Evolutionary conservation across 1,284 basidiomycete species (phyloP), one percentile per base, ranked within the genome.

Genomic region (Ceraceosorus guamensis): DNA sequence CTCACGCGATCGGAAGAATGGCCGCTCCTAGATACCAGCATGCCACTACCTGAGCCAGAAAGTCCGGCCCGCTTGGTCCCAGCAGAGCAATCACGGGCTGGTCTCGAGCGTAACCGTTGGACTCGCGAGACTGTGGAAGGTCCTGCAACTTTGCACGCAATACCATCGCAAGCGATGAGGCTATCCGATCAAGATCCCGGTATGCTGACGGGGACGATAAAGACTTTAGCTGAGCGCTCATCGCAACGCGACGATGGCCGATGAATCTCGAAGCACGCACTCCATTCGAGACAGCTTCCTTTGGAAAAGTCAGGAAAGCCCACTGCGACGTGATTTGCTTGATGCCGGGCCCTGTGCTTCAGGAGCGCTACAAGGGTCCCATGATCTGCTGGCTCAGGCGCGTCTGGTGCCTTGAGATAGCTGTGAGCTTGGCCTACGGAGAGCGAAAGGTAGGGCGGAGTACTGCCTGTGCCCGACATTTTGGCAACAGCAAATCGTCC

Each of bases 1-100:
- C 74, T 73, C 52, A 75, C 71, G 78, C 78, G 7, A 78, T 70
- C 34, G 79, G 73, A 8, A 79, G 70, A 3, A 78, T 77, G 11
- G 77, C 77, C 35, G 66, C 75, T 0, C 78, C 79, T 50, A 78
- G 48, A 7, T 72, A 50, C 70, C 77, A 76, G 44, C 77, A 66
- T 8, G 75, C 77, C 1, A 79, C 67, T 62, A 76, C 76, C 18
- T 71, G 66, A 4, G 73, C 56, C 14, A 79, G 64, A 52, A 79
- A 77, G n/a, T 77, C 77, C 41, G 77, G 41, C 0, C 77, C 77
- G 1, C 76, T 78, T 1, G 77, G 77, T 24, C 73, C 75, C 1
- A 79, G 61, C 6, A 79, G 57, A 11, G 77, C 77, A 11, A 78
- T 60, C 7, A 75, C 62, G 11, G 64, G 57, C 0, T 63, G 48